Conservation (phyloP, 306 rosid species). For the Lathyrus oleraceus region DNA sequence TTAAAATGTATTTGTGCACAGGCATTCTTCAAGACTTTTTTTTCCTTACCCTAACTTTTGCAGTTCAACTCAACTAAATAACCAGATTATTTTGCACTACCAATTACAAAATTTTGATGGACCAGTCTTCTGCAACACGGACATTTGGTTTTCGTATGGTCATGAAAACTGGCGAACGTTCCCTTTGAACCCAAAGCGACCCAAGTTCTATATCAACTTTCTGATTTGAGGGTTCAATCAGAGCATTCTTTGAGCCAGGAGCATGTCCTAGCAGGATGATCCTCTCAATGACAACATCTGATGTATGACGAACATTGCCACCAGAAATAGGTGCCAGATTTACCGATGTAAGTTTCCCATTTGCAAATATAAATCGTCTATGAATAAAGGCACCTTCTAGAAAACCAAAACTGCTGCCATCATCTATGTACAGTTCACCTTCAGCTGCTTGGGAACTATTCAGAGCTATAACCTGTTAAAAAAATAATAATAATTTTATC, state of each 20-base stretch:
- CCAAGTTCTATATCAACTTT: conserved; percentile 61
- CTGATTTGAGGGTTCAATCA: conserved; percentile 64
- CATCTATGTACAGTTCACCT: conserved; percentile 87
- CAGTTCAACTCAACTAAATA: conserved; percentile 29
- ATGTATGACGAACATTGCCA: conserved; percentile 40
- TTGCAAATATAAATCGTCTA: conserved; percentile 73
- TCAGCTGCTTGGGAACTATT: conserved; percentile 91
- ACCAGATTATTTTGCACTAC: conserved; percentile 21
- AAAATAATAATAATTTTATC: conserved; percentile 30
- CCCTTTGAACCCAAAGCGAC: conserved; percentile 65
- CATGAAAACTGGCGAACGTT: conserved; percentile 37
- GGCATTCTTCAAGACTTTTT: conserved; percentile 21
- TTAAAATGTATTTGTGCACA: conserved; percentile 14
- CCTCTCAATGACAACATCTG: conserved; percentile 67
- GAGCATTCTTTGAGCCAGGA: conserved; percentile 55
- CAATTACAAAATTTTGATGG: conserved; percentile 54
- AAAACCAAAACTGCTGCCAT: conserved; percentile 80
- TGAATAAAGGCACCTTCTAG: conserved; percentile 79
- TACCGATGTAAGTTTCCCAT: conserved; percentile 67
- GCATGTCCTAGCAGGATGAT: conserved; percentile 78
- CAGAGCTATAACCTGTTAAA: conserved; percentile 79
- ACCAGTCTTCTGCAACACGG: conserved; percentile 72
- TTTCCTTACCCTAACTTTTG: conserved; percentile 20
- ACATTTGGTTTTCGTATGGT: conserved; percentile 84
- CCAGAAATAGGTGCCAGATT: conserved; percentile 48